Conservation (phyloP, 2,329 filamentous ascomycete genomes). For the Neofusicoccum umdonicola region DNA sequence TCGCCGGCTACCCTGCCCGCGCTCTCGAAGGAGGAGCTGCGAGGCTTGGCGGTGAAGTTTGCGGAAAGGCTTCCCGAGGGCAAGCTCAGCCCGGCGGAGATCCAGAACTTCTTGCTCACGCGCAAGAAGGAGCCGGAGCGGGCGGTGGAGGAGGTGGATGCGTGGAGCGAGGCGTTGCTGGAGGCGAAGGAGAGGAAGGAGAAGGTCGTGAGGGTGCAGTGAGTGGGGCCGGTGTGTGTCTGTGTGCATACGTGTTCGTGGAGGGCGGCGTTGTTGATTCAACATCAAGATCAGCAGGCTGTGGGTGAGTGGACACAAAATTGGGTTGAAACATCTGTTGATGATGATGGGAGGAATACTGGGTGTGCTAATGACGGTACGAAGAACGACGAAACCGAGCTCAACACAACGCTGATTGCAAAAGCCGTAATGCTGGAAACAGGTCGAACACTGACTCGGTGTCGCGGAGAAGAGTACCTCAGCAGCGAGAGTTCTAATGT, state of each 20-base stretch:
- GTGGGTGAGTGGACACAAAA: no score
- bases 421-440: no score
- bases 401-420: no score
- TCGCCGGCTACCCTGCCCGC: background rate
- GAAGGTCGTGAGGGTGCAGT: constrained; percentile 23
- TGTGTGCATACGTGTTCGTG: background rate
- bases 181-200: constrained; percentile 31
- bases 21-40: constrained; percentile 24
- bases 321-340: no score
- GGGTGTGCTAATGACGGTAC: no score
- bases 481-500: no score
- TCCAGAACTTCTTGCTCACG: constrained; percentile 53
- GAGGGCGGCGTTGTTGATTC: background rate
- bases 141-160: constrained; percentile 44
- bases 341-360: no score
- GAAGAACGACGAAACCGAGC: no score
- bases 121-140: constrained; percentile 48
- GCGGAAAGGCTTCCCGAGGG: constrained; percentile 46
- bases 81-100: constrained; percentile 52
- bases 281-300: background rate
- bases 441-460: no score
- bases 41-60: constrained; percentile 45
- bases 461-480: no score
- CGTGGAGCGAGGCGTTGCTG: constrained; percentile 41
- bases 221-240: background rate